These are phyloP conservation scores for Trichoderma sp. DNA, from an alignment of 2,329 filamentous ascomycete genomes.

Conservation along the genomic window DNA sequence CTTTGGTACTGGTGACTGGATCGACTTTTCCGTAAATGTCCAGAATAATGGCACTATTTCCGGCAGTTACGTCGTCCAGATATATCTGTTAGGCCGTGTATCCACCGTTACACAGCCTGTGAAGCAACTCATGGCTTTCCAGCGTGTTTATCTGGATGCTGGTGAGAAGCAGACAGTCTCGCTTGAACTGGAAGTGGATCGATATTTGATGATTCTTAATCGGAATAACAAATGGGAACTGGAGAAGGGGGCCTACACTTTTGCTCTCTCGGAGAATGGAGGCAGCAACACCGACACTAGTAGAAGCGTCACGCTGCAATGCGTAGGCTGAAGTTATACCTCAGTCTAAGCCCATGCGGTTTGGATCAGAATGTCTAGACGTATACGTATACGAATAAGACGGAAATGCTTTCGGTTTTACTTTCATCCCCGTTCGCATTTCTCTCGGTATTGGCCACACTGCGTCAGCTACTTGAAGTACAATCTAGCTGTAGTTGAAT, in stretches of 20 bases:
- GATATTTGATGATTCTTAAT: conserved; percentile 23
- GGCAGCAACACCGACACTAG: conserved; percentile 13
- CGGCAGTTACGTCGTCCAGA: conserved; percentile 21
- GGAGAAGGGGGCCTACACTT: conserved; percentile 21
- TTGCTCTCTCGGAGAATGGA: conserved; percentile 22
- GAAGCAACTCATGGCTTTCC: conserved; percentile 22
- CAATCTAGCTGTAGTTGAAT: neutral
- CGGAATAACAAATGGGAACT: conserved; percentile 20
- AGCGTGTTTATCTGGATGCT: conserved; percentile 22
- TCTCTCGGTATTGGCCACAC: neutral
- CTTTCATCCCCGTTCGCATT: neutral
- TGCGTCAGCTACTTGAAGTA: neutral
- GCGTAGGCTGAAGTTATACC: neutral
- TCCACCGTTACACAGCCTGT: conserved; percentile 18
- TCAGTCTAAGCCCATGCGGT: neutral
- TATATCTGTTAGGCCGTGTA: conserved; percentile 22
- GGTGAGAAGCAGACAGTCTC: conserved; percentile 7
- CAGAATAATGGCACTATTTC: conserved; percentile 19
- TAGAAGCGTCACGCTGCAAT: conserved; percentile 18
- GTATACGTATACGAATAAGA: neutral
- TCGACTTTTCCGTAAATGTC: conserved; percentile 1
- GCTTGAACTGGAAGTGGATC: conserved; percentile 18
- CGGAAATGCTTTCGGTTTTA: neutral
- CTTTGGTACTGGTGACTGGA: conserved; percentile 19
- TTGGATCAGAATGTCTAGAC: neutral